phyloP scores from a whole-genome alignment of 257 asterid species.

The Paulownia fortunei region DNA sequence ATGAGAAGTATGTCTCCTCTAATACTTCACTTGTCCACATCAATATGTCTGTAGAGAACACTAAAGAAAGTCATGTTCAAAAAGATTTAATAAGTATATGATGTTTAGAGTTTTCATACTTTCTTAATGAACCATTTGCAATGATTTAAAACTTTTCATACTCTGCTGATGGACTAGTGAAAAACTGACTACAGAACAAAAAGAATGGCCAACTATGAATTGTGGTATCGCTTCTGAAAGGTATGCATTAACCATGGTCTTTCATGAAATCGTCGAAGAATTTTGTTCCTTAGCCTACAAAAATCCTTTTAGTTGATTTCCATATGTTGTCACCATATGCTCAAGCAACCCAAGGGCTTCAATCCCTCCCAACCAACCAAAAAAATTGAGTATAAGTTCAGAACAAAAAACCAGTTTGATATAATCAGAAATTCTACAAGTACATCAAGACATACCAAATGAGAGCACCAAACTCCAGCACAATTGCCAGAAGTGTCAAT shows the following conservation, averaged over 20 bases:
- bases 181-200: neutral
- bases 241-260: slow-evolving; percentile 3
- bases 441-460: slow-evolving; percentile 62
- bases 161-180: neutral
- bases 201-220: neutral
- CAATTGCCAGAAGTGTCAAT: slow-evolving; percentile 78
- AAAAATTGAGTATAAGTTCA: neutral
- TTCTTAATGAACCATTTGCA: neutral
- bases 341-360: slow-evolving; percentile 23
- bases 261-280: slow-evolving; percentile 1
- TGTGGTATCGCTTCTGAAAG: neutral
- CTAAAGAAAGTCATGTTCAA: neutral
- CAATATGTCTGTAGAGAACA: slow-evolving; percentile 15
- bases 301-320: neutral
- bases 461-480: slow-evolving; percentile 92
- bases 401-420: neutral
- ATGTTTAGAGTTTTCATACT: neutral
- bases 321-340: neutral
- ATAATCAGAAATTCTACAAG: slow-evolving; percentile 19
- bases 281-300: neutral
- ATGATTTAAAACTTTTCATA: neutral
- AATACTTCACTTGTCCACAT: slow-evolving; percentile 5
- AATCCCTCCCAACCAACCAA: slow-evolving; percentile 22
- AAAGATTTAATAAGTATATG: neutral
- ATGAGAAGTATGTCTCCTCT: neutral